A percentile compares a stretch with the other conserved stretches of the same genome.
Conservation (phyloP, 73 alveolate genomes). For the Symbiodinium natans region DNA sequence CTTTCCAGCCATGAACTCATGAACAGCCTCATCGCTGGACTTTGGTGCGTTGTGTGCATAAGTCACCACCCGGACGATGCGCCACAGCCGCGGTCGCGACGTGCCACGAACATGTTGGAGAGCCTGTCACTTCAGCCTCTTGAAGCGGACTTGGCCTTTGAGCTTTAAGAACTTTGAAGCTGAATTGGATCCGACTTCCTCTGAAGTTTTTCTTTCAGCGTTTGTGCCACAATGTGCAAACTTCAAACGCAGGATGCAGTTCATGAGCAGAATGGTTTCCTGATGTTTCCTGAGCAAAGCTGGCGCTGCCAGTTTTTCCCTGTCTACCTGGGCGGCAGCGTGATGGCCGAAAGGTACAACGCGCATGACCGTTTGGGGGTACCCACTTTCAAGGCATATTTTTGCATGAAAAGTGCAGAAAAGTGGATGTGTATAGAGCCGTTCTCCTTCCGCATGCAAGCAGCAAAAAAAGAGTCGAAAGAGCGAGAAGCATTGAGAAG, state of each 20-base stretch:
- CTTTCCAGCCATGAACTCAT: neutral
- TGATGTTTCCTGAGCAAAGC: neutral
- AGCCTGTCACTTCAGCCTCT: slow-evolving; percentile 49
- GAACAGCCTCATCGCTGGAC: slow-evolving; percentile 28
- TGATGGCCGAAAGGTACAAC: neutral
- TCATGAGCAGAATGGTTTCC: neutral
- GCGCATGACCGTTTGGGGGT: neutral
- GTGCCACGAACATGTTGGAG: slow-evolving; percentile 34
- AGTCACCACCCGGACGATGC: slow-evolving; percentile 52
- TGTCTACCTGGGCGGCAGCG: neutral
- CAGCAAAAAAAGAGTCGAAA: neutral
- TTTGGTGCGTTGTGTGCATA: slow-evolving; percentile 61
- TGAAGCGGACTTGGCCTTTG: slow-evolving; percentile 8
- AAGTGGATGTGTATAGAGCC: neutral
- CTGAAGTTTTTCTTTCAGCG: neutral
- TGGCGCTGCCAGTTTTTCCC: neutral
- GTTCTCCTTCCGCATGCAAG: neutral
- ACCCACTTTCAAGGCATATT: neutral
- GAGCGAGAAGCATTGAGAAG: too few species aligned
- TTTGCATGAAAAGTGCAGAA: too few species aligned
- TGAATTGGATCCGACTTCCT: neutral
- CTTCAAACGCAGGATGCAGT: neutral
- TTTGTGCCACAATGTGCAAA: neutral
- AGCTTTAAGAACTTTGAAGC: too few species aligned
- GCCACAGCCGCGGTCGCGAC: slow-evolving; percentile 45